Evolutionary conservation across 75 land plant species (phyloP), one percentile per base, ranked within the genome.

Genomic region (Pseudotsuga menziesii): DNA sequence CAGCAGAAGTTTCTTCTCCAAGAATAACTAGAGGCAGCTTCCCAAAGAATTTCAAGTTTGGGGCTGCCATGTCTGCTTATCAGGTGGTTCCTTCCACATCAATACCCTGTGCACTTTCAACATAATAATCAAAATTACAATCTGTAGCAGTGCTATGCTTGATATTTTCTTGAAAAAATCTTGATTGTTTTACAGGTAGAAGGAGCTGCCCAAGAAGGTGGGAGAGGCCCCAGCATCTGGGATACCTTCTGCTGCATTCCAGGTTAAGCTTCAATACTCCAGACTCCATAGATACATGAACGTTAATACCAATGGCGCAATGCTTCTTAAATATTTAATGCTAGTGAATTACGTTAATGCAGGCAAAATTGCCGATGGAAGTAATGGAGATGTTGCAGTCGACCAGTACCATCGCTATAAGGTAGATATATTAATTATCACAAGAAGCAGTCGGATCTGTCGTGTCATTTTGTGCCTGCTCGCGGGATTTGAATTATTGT

Each of bases 181-280:
- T 29, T 27, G 48, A 1, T 23, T 77, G 48, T 1, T 29, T 29
- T 29, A 29, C 71, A 80, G 82, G 74, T 72, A 6, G 81, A 80
- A 80, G 81, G 81, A 54, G 81, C 81, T 59, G 76, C 69, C 29
- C 11, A 48, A 14, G 82, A 80, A 63, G 82, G 57, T 59, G 82
- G 82, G 26, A 61, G 77, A 64, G 72, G 72, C 29, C 72, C 57
- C 17, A 80, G 82, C 59, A 80, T 80, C 3, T 80, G 77, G 82
- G 82, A 80, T 58, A 80, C 77, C 2, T 80, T 74, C 76, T 60
- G 57, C 48, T 44, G 61, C 27, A 26, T 75, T 48, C 86, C 76
- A 77, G 86, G 86, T 56, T 29, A 29, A 29, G 32, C 32, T 29
- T 29, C 32, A 29, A 29, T 29, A 29, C 32, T 29, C 63, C 32